phyloP scores from a whole-genome alignment of 2,329 filamentous ascomycete species.

The Penicillium sp. region DNA sequence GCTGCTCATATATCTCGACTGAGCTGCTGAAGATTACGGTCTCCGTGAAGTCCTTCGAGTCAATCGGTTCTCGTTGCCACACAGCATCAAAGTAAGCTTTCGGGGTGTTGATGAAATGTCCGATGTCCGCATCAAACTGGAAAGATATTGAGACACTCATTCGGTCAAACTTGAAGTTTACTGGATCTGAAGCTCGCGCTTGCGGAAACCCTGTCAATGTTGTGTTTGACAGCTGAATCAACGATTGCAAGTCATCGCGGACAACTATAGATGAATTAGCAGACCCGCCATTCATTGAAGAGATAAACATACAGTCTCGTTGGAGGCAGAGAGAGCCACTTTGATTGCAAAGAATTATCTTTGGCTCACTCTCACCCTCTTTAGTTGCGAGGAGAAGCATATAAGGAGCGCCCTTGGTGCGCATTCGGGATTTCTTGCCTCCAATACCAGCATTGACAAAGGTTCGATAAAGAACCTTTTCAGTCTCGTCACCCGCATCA shows the following conservation, averaged over 20 bases:
- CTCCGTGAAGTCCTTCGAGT: slow-evolving; percentile 27
- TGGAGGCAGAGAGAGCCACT: slow-evolving; percentile 28
- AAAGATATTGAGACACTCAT: slow-evolving; percentile 27
- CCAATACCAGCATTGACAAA: slow-evolving; percentile 33
- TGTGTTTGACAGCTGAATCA: slow-evolving; percentile 18
- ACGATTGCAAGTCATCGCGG: slow-evolving; percentile 18
- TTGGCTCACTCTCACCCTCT: slow-evolving; percentile 31
- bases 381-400: slow-evolving; percentile 28
- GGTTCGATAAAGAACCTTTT: slow-evolving; percentile 26
- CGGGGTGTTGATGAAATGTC: slow-evolving; percentile 28
- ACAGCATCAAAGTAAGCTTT: slow-evolving; percentile 31
- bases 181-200: slow-evolving; percentile 20
- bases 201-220: slow-evolving; percentile 14
- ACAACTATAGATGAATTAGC: slow-evolving; percentile 11
- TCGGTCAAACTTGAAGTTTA: slow-evolving; percentile 24
- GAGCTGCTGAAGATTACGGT: slow-evolving; percentile 26
- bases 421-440: slow-evolving; percentile 27
- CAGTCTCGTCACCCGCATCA: slow-evolving; percentile 29
- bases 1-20: slow-evolving; percentile 26
- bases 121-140: slow-evolving; percentile 24
- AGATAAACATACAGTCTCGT: slow-evolving; percentile 22
- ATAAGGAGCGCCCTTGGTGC: slow-evolving; percentile 29
- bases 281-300: neutral
- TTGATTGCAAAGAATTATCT: slow-evolving; percentile 31
- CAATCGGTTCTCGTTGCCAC: slow-evolving; percentile 26